Base-by-base conservation (phyloP, 2,329 filamentous ascomycete genomes). In the Endoconidiophora laricicola region DNA sequence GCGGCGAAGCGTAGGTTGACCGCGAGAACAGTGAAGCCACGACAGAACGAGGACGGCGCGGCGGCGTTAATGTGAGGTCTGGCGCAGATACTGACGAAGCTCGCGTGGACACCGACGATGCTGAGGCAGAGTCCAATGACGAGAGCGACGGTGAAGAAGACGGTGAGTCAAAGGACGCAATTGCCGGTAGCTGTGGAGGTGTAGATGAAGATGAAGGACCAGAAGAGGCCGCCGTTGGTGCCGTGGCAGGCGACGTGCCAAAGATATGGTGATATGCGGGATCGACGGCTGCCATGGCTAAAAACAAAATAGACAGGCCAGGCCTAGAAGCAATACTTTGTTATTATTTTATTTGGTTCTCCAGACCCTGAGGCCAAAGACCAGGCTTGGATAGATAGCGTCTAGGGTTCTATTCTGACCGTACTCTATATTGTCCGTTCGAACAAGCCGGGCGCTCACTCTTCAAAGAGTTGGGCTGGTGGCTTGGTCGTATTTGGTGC, bases 211-310 rank as follows among this genome's bases (percentile, higher is more conserved):
- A 18, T 38, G 33, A 40, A 22, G 40, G 39, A 37, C n/a, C 4
- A 16, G 37, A 42, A 18, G 43, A 46, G 41, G 36, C 40, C 5
- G 44, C 22, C 18, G 36, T 36, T 22, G 44, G 16, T 18, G n/a
- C 16, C 26, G 26, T 16, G 29, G 33, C 41, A 26, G 24, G 18
- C 2, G 46, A n/a, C 41, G 24, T 18, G 40, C 40, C 50, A 44
- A 52, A 52, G 36, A 48, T 45, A 41, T 52, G 45, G 42, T 52
- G 50, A 47, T 52, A 52, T 20, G 50, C 41, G 24, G 42, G 50
- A 52, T 52, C 50, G 36, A 22, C 50, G 44, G 41, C 46, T 26
- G 48, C 41, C 50, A 52, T 52, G 37, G 23, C 26, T 50, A 36
- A 29, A 38, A 46, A 46, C 38, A 6, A 42, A 12, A 9, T 33